Evolutionary conservation across 2,329 filamentous ascomycete species (phyloP).

Genomic region (Pestalotiopsis sp.): DNA sequence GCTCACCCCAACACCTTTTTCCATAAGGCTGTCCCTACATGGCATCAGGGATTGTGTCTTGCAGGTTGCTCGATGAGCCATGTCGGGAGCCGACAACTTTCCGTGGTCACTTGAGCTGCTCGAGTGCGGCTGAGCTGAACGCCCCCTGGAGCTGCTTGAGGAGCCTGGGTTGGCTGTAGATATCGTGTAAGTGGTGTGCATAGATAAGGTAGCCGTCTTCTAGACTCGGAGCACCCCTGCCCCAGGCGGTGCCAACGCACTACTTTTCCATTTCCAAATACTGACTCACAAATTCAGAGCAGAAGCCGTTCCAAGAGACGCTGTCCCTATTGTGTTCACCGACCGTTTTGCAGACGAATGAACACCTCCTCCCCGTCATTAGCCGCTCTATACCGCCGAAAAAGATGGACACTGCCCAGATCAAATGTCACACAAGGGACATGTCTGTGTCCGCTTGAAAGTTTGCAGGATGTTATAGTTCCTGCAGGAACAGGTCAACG

Average conservation of each 20-base stretch:
- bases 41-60: neutral
- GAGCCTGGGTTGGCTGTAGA: neutral
- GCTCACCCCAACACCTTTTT: neutral
- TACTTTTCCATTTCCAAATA: no score
- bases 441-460: neutral
- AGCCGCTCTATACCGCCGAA: neutral
- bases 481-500: neutral
- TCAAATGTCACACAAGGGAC: neutral
- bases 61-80: neutral
- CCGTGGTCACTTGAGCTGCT: neutral
- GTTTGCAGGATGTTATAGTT: neutral
- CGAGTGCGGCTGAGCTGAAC: neutral
- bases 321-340: neutral
- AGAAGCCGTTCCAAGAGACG: neutral
- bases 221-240: neutral
- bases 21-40: neutral
- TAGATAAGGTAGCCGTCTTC: neutral
- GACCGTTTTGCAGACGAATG: neutral
- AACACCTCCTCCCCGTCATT: neutral
- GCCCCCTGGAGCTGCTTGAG: neutral
- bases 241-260: neutral
- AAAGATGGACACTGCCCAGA: neutral
- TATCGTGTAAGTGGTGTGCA: neutral
- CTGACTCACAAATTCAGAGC: neutral
- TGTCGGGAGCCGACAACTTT: neutral